Base-by-base conservation (phyloP, 1,284 basidiomycete species). In the Mycena sp. region DNA sequence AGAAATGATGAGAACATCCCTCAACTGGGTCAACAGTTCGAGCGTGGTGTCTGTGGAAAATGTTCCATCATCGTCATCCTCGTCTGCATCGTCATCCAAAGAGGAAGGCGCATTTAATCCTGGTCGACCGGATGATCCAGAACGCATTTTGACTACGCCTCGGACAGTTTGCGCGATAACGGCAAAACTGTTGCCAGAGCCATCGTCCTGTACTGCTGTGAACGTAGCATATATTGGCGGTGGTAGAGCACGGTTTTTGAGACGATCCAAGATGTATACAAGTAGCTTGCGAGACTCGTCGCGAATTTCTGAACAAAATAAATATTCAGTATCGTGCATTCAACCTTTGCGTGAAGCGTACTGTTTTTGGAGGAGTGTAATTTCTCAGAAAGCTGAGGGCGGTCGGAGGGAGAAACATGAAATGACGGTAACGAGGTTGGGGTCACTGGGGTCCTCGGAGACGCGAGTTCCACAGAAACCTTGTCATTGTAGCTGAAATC, bases 11-110 rank as follows among this genome's bases (percentile, higher is more conserved):
- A 93, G 80, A 3, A 91, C 84, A 71, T 92, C 89, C 77, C 86
- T 86, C 54, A 93, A 81, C 77, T 90, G 89, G 18, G 83, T 79
- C 84, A 93, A 85, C 30, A 91, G 85, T 55, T 89, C 87, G 72
- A 89, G 86, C 0, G 91, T 91, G 22, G 79, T 79, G 72, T 93
- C 89, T 22, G 91, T 90, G 7, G 87, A 86, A 78, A 89, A 92
- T 4, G 73, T 76, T 20, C 78, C 76, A 41, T 80, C 79, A 13
- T 78, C 78, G 10, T 81, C 78, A 11, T 81, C 80, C 41, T 87
- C 86, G 18, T 87, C 85, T 34, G 89, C 89, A 18, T 87, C 87
- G 74, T 88, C 87, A 46, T 87, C 85, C 80, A 60, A 30, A 37
- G 62, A 60, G n/a, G 68, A 62, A 38, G 71, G 65, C 41, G 71